Evolutionary conservation across 352 stramenopile genomes (phyloP), one percentile per base, ranked within the genome.

Genomic region (Phytophthora macrochlamydospora): DNA sequence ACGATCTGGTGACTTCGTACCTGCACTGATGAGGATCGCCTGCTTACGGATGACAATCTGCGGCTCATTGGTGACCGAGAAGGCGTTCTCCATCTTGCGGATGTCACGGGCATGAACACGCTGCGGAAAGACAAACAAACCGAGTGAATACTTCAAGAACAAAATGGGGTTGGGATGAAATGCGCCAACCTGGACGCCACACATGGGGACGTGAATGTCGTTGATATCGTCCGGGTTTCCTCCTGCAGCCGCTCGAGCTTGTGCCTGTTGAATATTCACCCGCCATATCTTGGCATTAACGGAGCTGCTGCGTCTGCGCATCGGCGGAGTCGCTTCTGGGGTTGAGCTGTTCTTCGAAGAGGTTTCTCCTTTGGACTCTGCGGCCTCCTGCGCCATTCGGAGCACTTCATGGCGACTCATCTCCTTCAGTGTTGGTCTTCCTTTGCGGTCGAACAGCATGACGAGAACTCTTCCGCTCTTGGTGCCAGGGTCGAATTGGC

Each of bases 321-420:
- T 49, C 14, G 53, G 63, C 6, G 56, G 55, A 11, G 59, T 30
- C 12, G 44, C 18, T 24, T 76, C 61, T 14, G 33, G 35, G 2
- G 37, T 35, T 4, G 38, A 37, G 33, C 9, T 62, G 1, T 57
- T 55, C 49, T 64, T 40, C 18, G 45, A n/a, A 32, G 14, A 43
- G 1, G 28, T 12, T 50, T 69, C 56, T 5, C 71, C 40, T 38
- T 75, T 76, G 3, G 71, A 64, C 45, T 65, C 73, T 35, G 78
- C 80, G 9, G 76, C 80, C 24, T 87, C 73, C 38, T 87, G 75
- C 8, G 73, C 78, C 70, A 89, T 79, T 43, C 76, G 68, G 8
- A 89, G 72, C 24, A 89, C 74, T n/a, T 89, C 80, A 18, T 73
- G 55, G 1, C 80, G 80, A 67, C 76, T 84, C 73, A 89, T 78